A percentile compares a stretch with the other conserved stretches of the same genome.
These are phyloP conservation scores for Salix brachista DNA, from an alignment of 345 rosid genomes.

Conservation along the genomic window DNA sequence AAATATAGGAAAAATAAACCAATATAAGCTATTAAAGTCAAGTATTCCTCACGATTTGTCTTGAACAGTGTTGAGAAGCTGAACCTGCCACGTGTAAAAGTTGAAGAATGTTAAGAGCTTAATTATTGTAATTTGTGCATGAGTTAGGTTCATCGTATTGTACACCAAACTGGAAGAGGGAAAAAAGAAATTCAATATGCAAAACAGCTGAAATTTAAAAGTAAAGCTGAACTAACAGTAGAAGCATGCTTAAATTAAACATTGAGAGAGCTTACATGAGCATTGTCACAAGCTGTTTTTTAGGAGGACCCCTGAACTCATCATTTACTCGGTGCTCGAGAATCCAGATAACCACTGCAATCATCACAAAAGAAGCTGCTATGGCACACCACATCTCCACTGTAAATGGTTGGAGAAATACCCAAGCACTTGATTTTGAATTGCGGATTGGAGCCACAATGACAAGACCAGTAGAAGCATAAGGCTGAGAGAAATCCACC, in stretches of 20 bases:
- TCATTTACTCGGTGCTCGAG: conserved; percentile 32
- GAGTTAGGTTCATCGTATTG: neutral
- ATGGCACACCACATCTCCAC: conserved; percentile 30
- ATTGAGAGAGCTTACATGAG: conserved; percentile 18
- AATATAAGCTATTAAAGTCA: neutral
- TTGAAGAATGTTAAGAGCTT: conserved; percentile 15
- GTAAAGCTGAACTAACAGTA: neutral
- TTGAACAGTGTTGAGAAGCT: conserved; percentile 90
- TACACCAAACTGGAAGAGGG: neutral
- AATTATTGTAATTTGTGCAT: neutral
- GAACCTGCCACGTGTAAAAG: conserved; percentile 53
- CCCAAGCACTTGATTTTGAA: conserved; percentile 28
- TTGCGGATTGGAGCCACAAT: conserved; percentile 23
- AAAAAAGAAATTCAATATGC: neutral
- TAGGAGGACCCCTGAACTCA: conserved; percentile 35
- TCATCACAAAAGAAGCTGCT: conserved; percentile 26
- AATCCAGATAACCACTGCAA: conserved; percentile 31
- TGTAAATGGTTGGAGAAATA: conserved; percentile 31
- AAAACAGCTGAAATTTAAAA: neutral
- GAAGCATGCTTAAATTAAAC: neutral
- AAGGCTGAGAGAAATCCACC: conserved; percentile 93
- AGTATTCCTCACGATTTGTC: conserved; percentile 60
- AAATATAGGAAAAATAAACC: neutral
- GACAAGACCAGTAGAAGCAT: conserved; percentile 27
- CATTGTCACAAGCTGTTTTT: conserved; percentile 25